Base-by-base conservation (phyloP, 768 basidiomycete species). In the Tricholoma sp. region DNA sequence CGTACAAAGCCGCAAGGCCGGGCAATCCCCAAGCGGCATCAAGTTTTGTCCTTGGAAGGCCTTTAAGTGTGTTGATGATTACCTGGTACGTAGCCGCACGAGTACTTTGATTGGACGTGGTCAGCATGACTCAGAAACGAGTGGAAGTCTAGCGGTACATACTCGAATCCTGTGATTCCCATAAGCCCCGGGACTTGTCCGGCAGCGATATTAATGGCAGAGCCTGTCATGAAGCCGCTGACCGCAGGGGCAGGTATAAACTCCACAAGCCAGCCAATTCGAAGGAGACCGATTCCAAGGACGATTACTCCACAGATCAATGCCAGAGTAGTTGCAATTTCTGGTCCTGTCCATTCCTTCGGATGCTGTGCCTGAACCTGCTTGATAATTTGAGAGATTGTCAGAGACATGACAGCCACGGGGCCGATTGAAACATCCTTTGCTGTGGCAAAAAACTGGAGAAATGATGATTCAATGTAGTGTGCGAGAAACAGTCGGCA, bases 381-480 rank as follows among this genome's bases (percentile, higher is more conserved):
- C 12, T 79, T 74, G 67, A 98, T 90, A 61, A 98, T 85, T 68
- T 91, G 84, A 7, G 91, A 81, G 16, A 86, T 83, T 18, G 90
- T 89, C 52, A 97, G 80, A 2, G 93, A 95, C 94, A 99, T 97
- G 68, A 99, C 96, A 7, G 97, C 96, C 63, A 98, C 96, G 2
- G 97, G 97, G 51, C 97, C 97, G 63, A 99, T 98, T n/a, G 94
- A 95, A 41, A 99, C 91, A 77, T 99, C 97, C 72, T 98, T 98
- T 27, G 92, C 92, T 0, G 97, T 98, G 21, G 94, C 96, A 67
- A 98, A 98, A 74, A 97, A 83, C 88, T 92, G 61, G 7, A 32
- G 8, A 29, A 18, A 29, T 31, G 8, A 31, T 31, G 47, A 45
- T 27, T 45, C 11, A 18, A 29, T 19, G 14, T 14, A 7, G 19